Percentiles rank a stretch among this genome's conserved stretches.
These are phyloP conservation scores for Globisporangium megalacanthum DNA, from an alignment of 352 stramenopile species.

Conservation along the genomic window DNA sequence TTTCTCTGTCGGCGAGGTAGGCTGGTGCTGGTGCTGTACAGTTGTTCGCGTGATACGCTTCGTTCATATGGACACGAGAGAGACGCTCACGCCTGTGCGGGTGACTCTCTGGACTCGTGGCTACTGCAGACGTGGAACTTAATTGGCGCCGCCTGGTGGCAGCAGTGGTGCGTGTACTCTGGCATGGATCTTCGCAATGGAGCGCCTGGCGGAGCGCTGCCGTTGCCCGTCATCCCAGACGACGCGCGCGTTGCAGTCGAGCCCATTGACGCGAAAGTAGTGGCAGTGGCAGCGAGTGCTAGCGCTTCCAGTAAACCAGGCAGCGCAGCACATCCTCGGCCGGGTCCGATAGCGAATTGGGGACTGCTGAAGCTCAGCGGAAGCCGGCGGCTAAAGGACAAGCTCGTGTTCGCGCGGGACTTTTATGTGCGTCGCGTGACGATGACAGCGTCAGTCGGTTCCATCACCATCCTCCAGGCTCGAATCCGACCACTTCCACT, in stretches of 20 bases:
- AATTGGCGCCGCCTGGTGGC: conserved; percentile 70
- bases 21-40: conserved; percentile 2
- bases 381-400: conserved; percentile 65
- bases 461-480: no score
- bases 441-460: neutral
- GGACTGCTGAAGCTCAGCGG: conserved; percentile 68
- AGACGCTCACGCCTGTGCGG: neutral
- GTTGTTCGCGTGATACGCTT: conserved; percentile 1
- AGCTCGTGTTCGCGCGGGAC: conserved; percentile 61
- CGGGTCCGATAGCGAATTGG: conserved; percentile 81
- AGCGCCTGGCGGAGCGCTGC: conserved; percentile 47
- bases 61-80: no score
- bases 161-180: conserved; percentile 74
- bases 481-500: neutral
- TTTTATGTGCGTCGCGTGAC: conserved; percentile 57
- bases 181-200: conserved; percentile 58
- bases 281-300: neutral
- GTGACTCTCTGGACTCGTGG: conserved; percentile 1
- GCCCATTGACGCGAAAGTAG: neutral
- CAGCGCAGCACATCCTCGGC: conserved; percentile 17
- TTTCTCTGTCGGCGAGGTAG: conserved; percentile 50
- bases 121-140: conserved; percentile 61
- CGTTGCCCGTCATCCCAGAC: conserved; percentile 41
- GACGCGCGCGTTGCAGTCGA: conserved; percentile 4
- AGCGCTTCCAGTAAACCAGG: neutral